Base-by-base conservation (phyloP, 2,329 filamentous ascomycete species). In the Blumeria graminis region DNA sequence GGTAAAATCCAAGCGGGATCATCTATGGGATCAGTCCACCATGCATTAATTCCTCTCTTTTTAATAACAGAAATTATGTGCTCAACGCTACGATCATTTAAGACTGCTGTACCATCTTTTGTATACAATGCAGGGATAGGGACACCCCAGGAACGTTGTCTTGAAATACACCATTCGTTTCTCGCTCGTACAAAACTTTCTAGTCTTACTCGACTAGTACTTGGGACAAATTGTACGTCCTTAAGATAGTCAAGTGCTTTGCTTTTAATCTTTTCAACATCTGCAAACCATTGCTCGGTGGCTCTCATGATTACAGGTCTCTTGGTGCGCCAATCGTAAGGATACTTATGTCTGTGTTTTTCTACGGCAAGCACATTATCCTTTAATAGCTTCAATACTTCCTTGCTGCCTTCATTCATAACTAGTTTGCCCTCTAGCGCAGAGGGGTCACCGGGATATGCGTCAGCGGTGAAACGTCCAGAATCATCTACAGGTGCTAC, bases 281-380 rank as follows among this genome's bases (percentile, higher is more conserved):
- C 86, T 10, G 92, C 88, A 66, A 98, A 98, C 92, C 92, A 98
- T 69, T 98, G 92, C 39, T 89, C 86, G 0, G 93, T 98, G 3
- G 92, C 90, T 61, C 92, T 74, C 36, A 93, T 79, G 58, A 98
- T 87, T 54, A 98, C 82, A 0, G 92, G 92, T 62, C 84, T 76
- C 69, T 96, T 98, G 0, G 90, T 94, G 56, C 92, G 78, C 92
- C 92, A 98, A 69, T 98, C 92, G 62, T 96, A 94, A 0, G 92
- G 92, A 66, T 96, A 96, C 68, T 94, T 96, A 72, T 98, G 92
- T 55, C 75, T 75, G 66, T 90, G 83, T 57, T 74, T 74, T 62
- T 93, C 83, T 3, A 76, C 76, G 41, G 76, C 74, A 43, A 95
- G 70, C 3, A 96, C 76, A 58, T 80, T 71, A 0, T 75, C 71